Evolutionary conservation across 2,329 filamentous ascomycete genomes (phyloP).

Genomic region (Botrytis squamosa): DNA sequence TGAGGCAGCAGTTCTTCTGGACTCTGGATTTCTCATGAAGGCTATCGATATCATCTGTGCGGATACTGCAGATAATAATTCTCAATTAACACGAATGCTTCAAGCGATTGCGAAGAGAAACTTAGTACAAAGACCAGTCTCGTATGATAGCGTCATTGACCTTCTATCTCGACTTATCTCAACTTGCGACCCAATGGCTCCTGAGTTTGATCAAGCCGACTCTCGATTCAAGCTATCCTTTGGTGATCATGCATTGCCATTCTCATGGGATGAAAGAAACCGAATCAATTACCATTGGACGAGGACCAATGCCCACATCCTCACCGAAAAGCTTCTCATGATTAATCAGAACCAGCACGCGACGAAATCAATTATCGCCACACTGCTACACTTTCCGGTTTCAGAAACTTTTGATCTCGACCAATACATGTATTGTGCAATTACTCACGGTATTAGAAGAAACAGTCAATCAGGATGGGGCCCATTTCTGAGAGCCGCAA

Average conservation of each 20-base stretch:
- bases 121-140: slow-evolving; percentile 49
- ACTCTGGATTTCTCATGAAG: slow-evolving; percentile 58
- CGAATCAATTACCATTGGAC: slow-evolving; percentile 48
- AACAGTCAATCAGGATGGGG: slow-evolving; percentile 22
- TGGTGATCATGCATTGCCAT: slow-evolving; percentile 39
- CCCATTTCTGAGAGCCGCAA: slow-evolving; percentile 37
- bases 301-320: slow-evolving; percentile 47
- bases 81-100: slow-evolving; percentile 57
- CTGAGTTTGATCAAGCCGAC: slow-evolving; percentile 1
- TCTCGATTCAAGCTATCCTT: slow-evolving; percentile 14
- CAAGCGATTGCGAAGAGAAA: slow-evolving; percentile 51
- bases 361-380: slow-evolving; percentile 56
- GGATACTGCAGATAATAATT: slow-evolving; percentile 32
- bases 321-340: slow-evolving; percentile 64
- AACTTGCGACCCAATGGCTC: slow-evolving; percentile 30
- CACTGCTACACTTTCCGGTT: slow-evolving; percentile 53
- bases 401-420: slow-evolving; percentile 52
- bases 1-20: slow-evolving; percentile 59
- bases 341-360: slow-evolving; percentile 56
- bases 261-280: slow-evolving; percentile 49
- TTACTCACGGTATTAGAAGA: slow-evolving; percentile 35
- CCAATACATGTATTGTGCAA: slow-evolving; percentile 47
- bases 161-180: slow-evolving; percentile 45
- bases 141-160: slow-evolving; percentile 53
- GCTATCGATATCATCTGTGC: slow-evolving; percentile 38